Evolutionary conservation across 2,329 filamentous ascomycete species (phyloP), one percentile per base, ranked within the genome.

Genomic region (Zasmidium angulare): DNA sequence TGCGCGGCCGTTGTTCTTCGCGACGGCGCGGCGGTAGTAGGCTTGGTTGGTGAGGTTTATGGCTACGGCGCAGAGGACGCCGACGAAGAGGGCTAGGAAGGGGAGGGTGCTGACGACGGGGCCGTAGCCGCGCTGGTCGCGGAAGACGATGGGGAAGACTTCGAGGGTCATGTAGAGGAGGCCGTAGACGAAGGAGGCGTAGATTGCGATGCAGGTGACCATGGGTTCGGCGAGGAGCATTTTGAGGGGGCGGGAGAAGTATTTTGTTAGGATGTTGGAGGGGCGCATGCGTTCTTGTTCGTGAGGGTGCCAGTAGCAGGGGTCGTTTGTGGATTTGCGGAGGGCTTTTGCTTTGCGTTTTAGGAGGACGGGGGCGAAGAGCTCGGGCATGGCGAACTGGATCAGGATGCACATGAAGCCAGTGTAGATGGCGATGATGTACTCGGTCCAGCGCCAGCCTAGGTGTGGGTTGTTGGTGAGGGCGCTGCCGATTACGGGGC

Each of bases 221-320:
- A 82, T 81, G 0, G 80, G 79, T 60, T 82, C 78, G 1, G 76
- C 79, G 17, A 74, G 60, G 2, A 82, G 69, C 78, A 83, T 81
- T 46, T 67, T 65, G 2, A 79, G 50, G 0, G 78, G 77, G 0
- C 77, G 74, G 14, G 68, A 70, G 23, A 80, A 69, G 56, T 80
- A 74, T 58, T 79, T 79, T 7, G 74, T 78, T 17, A 79, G 59
- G 60, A 78, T 71, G 46, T 73, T 76, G 22, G 72, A 72, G 22
- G 74, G 43, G 53, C 75, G 74, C 29, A 82, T 68, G 55, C 77
- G 76, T 50, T 77, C 66, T 2, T 73, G 64, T 53, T 81, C 79
- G 55, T 81, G 79, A 0, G 78, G 77, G 62, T 81, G 78, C 62
- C 75, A 79, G 54, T 75, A 76, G 17, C 71, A 65, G 1, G 68